A percentile compares a stretch with the other conserved stretches of the same genome.
Evolutionary conservation across 352 stramenopile species (phyloP).

Genomic region (Blastocystis sp.): DNA sequence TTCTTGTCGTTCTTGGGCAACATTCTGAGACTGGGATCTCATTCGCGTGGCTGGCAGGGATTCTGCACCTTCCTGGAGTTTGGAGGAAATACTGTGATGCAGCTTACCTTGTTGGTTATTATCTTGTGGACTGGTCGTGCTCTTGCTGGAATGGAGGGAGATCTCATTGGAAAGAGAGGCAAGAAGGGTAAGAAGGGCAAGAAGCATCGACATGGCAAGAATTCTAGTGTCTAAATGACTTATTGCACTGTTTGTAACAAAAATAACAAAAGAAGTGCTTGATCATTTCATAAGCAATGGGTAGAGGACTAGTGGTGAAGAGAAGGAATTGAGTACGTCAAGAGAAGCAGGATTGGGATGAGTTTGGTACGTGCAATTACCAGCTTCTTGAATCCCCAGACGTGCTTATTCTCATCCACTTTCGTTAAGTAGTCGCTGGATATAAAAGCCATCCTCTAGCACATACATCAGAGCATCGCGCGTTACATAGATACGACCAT

Average conservation of each 20-base stretch:
- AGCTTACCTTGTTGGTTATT: background rate
- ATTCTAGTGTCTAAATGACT: background rate
- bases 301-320: background rate
- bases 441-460: background rate
- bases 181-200: slow-evolving; percentile 45
- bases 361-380: slow-evolving; percentile 7
- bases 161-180: slow-evolving; percentile 37
- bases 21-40: background rate
- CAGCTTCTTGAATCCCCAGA: slow-evolving; percentile 41
- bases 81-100: background rate
- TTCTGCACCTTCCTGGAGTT: background rate
- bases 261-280: slow-evolving; percentile 19
- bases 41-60: background rate
- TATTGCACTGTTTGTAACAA: background rate
- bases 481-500: slow-evolving; percentile 41
- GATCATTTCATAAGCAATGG: slow-evolving; percentile 15
- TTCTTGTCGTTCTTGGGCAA: background rate
- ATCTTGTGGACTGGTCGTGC: slow-evolving; percentile 30
- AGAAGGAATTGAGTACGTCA: background rate
- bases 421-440: slow-evolving; percentile 39
- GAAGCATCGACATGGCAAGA: background rate
- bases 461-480: slow-evolving; percentile 12
- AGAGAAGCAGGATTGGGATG: background rate
- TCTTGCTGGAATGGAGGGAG: slow-evolving; percentile 13
- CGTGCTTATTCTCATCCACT: slow-evolving; percentile 15